Percentiles rank a stretch among this genome's conserved stretches.
Evolutionary conservation across 1,284 basidiomycete genomes (phyloP).

Genomic region (Puccinia hordei): DNA sequence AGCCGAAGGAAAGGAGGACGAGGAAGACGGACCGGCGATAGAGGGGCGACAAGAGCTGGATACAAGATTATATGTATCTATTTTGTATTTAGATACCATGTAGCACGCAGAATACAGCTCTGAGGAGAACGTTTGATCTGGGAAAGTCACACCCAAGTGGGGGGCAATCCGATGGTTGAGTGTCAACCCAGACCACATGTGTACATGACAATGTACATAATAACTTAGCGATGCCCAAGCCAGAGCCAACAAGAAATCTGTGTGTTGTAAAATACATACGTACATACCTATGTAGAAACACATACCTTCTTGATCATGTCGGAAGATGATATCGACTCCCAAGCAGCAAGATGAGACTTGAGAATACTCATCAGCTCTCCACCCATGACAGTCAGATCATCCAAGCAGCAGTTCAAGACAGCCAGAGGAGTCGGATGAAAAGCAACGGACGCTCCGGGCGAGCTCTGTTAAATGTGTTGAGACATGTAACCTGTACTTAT

Average conservation of each 20-base stretch:
- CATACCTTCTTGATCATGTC: too few relatives aligned
- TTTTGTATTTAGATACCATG: not conserved
- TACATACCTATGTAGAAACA: too few relatives aligned
- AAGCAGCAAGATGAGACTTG: conserved; percentile 27
- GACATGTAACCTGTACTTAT: not conserved
- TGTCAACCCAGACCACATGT: not conserved
- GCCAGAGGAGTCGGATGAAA: conserved; percentile 1
- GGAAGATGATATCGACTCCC: not conserved
- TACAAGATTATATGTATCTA: not conserved
- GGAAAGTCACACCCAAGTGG: conserved; percentile 15
- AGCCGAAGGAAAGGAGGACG: conserved; percentile 19
- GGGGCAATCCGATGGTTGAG: not conserved
- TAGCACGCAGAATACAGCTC: conserved; percentile 7
- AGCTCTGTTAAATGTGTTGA: not conserved
- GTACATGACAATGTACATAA: too few relatives aligned
- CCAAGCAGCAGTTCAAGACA: not conserved
- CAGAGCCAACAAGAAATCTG: not conserved
- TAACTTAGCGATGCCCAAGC: not conserved
- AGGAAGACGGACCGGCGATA: conserved; percentile 1
- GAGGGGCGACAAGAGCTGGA: not conserved
- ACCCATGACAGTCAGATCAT: not conserved
- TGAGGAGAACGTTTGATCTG: conserved; percentile 23
- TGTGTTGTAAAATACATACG: too few relatives aligned
- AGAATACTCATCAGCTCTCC: not conserved
- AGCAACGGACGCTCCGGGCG: not conserved